These are phyloP conservation scores for Avena sativa DNA, from an alignment of 176 grass and related monocot genomes.

Conservation along the genomic window DNA sequence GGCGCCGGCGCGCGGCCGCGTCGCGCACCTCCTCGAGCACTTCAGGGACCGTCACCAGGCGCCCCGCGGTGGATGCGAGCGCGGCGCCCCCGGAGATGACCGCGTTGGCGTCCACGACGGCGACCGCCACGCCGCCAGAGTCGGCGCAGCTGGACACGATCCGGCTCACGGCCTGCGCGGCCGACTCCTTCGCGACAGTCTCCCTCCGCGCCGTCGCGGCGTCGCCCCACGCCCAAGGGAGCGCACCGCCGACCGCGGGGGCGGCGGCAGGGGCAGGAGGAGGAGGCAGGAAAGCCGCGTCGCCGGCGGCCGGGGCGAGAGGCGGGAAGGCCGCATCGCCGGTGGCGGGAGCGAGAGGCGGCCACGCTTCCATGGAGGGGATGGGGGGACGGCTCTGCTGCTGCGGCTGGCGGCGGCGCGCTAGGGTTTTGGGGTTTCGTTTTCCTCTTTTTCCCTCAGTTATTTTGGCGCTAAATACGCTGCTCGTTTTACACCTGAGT, in stretches of 20 bases:
- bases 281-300: neutral
- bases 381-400: neutral
- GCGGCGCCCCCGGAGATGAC: slow-evolving; percentile 71
- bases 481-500: neutral
- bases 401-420: slow-evolving; percentile 9
- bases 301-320: neutral
- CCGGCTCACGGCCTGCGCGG: slow-evolving; percentile 51
- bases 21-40: slow-evolving; percentile 91
- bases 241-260: neutral
- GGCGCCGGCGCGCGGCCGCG: slow-evolving; percentile 62
- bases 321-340: neutral
- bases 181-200: slow-evolving; percentile 33
- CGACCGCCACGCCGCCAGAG: slow-evolving; percentile 62
- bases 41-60: slow-evolving; percentile 78
- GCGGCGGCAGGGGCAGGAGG: neutral
- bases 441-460: neutral
- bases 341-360: slow-evolving; percentile 45
- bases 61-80: slow-evolving; percentile 55
- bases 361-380: slow-evolving; percentile 51
- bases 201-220: slow-evolving; percentile 37
- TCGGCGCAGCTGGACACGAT: slow-evolving; percentile 58
- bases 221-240: slow-evolving; percentile 24
- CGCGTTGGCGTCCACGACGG: slow-evolving; percentile 93
- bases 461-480: slow-evolving; percentile 30
- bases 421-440: slow-evolving; percentile 56